Evolutionary conservation across 257 asterid genomes (phyloP), one percentile per base, ranked within the genome.

Genomic region (Solanum virginianum): DNA sequence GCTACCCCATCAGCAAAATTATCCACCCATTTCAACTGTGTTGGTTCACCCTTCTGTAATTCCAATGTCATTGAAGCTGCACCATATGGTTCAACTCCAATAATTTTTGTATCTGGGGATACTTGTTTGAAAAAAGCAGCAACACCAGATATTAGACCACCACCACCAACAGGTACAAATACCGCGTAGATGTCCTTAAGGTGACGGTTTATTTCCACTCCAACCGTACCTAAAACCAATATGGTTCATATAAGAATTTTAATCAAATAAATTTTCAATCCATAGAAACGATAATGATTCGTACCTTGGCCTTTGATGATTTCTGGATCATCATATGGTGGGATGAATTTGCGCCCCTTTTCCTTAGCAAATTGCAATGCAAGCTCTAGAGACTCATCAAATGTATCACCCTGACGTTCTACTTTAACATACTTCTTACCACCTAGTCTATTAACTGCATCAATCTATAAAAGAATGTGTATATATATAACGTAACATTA

Each of bases 1-100:
- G 99, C 99, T n/a, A 96, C 99, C 51, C 99, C 99, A 88, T 96
- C 99, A n/a, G 98, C 99, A 88, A 93, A 96, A 86, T 96, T 95
- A 84, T 95, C 99, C 15, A 91, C 98, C 63, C 94, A 96, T 86
- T 89, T 95, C 84, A 96, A 88, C 88, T 86, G 77, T 15, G 93
- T 93, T 80, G 97, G 88, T 84, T 83, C 85, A 71, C 94, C 94
- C 51, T 91, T 93, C 7, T 8, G 95, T 88, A 96, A 75, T 5
- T 98, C 95, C 80, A 95, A 86, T 2, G 99, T 97, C 98, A 96
- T 90, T 11, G 98, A 97, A 90, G 95, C 94, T 39, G 99, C 99
- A 88, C 95, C 98, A 74, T 86, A 91, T 54, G 99, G 98, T 85
- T 96, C 99, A 56, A 96, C 99, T 22, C 99, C 98, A 32, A 95